Base-by-base conservation (phyloP, 1,284 basidiomycete species). In the Schizophyllum amplum region DNA sequence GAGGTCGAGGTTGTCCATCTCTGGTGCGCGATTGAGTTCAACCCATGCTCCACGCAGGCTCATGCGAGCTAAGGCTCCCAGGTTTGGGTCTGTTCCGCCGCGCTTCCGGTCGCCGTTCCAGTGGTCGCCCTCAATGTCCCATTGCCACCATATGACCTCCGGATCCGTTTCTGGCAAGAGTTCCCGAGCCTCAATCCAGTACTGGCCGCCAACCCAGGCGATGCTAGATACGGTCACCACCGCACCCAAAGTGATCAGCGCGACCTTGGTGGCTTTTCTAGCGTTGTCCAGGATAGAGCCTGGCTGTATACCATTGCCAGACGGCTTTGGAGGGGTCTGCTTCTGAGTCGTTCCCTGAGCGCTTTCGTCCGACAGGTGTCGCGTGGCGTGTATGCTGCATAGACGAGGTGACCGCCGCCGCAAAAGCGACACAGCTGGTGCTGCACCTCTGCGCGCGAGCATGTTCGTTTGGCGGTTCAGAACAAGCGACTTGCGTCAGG, bases 11-110 rank as follows among this genome's bases (percentile, higher is more conserved):
- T 11, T 25, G 3, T 20, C 21, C n/a, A 58, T 47, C 53, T 17
- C 51, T 56, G 55, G 26, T 52, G 24, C 56, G 55, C 9, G 60
- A 24, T 24, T 24, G 54, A 71, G 46, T 22, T 52, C 58, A 57
- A 17, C 55, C 60, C 22, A 42, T 3, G 33, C 33, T 9, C 33
- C 80, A 46, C 90, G 82, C 0, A 91, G 72, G 20, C 81, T 79
- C 67, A 88, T 83, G 24, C 87, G 75, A 17, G 77, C 87, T 65
- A 74, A 76, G 65, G 81, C 78, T 0, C 89, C 87, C 1, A 94
- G 75, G 7, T 73, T 76, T 4, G 85, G 76, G 67, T 92, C 87
- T 15, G 91, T 93, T 47, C 91, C 92, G 6, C 87, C 88, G 21
- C 60, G 66, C 5, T 67, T 65, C 15, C 64, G 54, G 48, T 86